These are phyloP conservation scores for Hibiscus tridactylites DNA, from an alignment of 345 rosid genomes.

Conservation along the genomic window DNA sequence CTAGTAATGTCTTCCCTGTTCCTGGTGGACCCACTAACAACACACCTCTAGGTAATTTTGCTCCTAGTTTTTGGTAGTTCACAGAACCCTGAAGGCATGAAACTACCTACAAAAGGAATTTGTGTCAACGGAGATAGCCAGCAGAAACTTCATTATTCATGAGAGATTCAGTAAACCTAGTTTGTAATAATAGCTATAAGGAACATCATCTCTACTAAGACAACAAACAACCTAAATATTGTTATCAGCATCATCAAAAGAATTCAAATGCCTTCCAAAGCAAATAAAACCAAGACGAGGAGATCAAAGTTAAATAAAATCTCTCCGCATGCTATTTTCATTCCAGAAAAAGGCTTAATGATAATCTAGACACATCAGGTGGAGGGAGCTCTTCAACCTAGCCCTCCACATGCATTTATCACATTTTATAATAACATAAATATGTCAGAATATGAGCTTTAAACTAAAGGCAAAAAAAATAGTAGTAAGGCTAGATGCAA, in stretches of 20 bases:
- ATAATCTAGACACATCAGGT: no score
- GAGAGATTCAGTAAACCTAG: no score
- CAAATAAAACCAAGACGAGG: background rate
- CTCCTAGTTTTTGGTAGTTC: conserved; percentile 77
- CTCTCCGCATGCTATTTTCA: no score
- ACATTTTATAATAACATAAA: no score
- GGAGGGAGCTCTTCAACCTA: no score
- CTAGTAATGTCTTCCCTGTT: conserved; percentile 90
- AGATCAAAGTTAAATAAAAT: no score
- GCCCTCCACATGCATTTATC: no score
- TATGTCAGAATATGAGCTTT: no score
- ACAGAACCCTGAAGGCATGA: conserved; percentile 92
- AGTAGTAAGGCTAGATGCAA: no score
- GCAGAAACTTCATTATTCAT: background rate
- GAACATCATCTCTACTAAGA: background rate
- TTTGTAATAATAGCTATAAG: background rate
- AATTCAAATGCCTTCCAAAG: background rate
- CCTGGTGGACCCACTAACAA: conserved; percentile 96
- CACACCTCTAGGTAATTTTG: conserved; percentile 84
- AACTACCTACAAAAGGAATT: conserved; percentile 58
- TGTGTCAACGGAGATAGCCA: conserved; percentile 4
- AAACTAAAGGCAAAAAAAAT: no score
- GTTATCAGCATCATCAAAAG: background rate
- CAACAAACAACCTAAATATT: background rate
- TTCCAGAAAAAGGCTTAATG: no score